These are phyloP conservation scores for Trichoderma sp. DNA, from an alignment of 2,329 filamentous ascomycete genomes.

Conservation along the genomic window DNA sequence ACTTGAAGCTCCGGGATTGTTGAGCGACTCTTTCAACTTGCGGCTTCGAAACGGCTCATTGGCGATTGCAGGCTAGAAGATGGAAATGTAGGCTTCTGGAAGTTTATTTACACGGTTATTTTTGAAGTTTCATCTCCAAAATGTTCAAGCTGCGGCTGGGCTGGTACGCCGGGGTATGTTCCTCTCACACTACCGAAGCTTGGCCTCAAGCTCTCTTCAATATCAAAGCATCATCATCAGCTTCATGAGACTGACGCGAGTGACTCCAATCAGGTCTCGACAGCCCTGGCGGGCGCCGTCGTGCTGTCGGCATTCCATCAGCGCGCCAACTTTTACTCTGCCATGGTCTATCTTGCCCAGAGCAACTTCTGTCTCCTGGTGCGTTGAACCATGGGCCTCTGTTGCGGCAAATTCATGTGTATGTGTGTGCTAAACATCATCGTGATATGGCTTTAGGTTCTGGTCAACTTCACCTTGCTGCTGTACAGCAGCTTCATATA, in stretches of 20 bases:
- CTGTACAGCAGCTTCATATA: conserved; percentile 80
- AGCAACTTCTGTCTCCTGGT: conserved; percentile 95
- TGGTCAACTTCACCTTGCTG: conserved; percentile 88
- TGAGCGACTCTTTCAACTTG: conserved; percentile 5
- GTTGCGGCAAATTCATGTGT: neutral
- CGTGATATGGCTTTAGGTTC: conserved; percentile 58
- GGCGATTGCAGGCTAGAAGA: neutral
- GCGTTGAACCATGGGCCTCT: conserved; percentile 38
- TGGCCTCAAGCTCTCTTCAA: conserved; percentile 5
- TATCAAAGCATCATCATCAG: neutral
- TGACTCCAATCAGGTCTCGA: conserved; percentile 63
- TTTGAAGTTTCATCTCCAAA: conserved; percentile 18
- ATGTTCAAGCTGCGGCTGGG: conserved; percentile 58
- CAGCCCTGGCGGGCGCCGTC: conserved; percentile 79
- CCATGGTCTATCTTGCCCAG: conserved; percentile 93
- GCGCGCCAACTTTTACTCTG: conserved; percentile 96
- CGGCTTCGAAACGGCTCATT: neutral
- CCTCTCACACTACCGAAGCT: neutral
- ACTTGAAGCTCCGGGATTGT: neutral
- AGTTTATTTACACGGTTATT: neutral
- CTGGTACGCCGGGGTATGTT: conserved; percentile 64
- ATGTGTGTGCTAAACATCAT: neutral
- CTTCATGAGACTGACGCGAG: neutral
- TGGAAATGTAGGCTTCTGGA: conserved; percentile 27
- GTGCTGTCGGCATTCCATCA: conserved; percentile 91